phyloP scores from a whole-genome alignment of 192 early-diverging fungal species.

The Coemansia sp. region DNA sequence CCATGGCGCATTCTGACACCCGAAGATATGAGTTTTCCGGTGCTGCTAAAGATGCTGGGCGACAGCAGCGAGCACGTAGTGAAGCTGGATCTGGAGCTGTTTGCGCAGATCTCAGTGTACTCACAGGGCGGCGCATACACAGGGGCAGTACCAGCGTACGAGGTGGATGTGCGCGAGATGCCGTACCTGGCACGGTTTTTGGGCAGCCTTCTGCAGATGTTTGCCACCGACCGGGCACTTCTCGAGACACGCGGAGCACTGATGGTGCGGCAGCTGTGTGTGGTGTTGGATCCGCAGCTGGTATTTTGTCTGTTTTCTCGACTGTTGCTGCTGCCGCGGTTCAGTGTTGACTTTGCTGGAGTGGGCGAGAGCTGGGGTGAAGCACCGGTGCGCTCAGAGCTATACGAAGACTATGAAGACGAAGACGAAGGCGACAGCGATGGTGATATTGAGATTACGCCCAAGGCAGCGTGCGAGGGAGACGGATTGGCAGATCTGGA shows the following conservation, averaged over 20 bases:
- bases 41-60: constrained; percentile 86
- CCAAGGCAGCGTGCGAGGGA: background rate
- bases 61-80: constrained; percentile 96
- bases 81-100: constrained; percentile 83
- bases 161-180: constrained; percentile 11
- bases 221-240: constrained; percentile 83
- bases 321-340: constrained; percentile 66
- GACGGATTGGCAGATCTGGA: constrained; percentile 56
- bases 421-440: constrained; percentile 2
- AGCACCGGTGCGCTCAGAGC: background rate
- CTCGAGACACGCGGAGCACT: constrained; percentile 87
- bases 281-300: constrained; percentile 84
- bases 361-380: background rate
- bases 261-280: constrained; percentile 92
- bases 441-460: background rate
- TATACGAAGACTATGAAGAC: background rate
- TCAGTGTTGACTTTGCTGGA: constrained; percentile 11
- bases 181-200: constrained; percentile 86
- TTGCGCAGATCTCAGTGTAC: constrained; percentile 85
- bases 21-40: constrained; percentile 84
- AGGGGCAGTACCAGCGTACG: background rate
- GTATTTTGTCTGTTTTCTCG: constrained; percentile 88
- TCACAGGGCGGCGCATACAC: constrained; percentile 4
- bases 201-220: constrained; percentile 83
- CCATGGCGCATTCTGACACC: constrained; percentile 82